Conservation (phyloP, 2,329 filamentous ascomycete species). For the Huntiella decipiens region DNA sequence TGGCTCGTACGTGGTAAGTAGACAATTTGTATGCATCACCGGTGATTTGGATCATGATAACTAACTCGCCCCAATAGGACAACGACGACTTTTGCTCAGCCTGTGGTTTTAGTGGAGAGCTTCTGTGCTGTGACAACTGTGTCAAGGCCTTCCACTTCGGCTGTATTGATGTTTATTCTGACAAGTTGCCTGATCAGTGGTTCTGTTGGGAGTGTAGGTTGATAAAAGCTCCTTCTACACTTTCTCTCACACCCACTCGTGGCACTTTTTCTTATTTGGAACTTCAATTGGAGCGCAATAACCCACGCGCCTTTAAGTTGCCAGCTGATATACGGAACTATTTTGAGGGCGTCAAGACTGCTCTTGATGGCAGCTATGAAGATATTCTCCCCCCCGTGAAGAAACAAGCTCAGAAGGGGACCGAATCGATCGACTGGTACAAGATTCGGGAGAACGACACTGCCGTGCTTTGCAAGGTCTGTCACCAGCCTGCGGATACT, state of each 20-base stretch:
- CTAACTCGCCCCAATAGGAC: constrained; percentile 27
- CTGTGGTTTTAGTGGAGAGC: constrained; percentile 64
- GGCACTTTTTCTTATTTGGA: constrained; percentile 46
- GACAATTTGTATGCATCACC: constrained; percentile 2
- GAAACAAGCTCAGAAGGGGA: constrained; percentile 24
- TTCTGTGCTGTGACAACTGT: constrained; percentile 90
- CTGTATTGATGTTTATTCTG: constrained; percentile 61
- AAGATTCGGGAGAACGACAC: constrained; percentile 53
- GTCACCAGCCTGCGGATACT: constrained; percentile 43
- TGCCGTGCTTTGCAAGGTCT: constrained; percentile 58
- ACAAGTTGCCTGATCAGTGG: constrained; percentile 57
- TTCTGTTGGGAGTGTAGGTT: constrained; percentile 56
- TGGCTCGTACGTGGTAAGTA: constrained; percentile 30
- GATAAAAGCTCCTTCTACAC: constrained; percentile 18
- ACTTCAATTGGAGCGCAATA: constrained; percentile 44
- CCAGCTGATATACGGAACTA: constrained; percentile 52
- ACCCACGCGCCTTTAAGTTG: constrained; percentile 53
- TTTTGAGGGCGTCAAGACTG: constrained; percentile 64
- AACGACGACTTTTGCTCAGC: constrained; percentile 83
- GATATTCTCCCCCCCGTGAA: constrained; percentile 29
- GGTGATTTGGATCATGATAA: background rate
- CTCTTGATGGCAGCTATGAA: constrained; percentile 62
- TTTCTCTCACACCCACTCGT: constrained; percentile 14
- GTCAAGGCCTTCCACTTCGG: constrained; percentile 75
- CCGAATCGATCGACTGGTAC: constrained; percentile 47